These are phyloP conservation scores for Neoboletus subvelutipes DNA, from an alignment of 768 basidiomycete genomes.

Conservation along the genomic window DNA sequence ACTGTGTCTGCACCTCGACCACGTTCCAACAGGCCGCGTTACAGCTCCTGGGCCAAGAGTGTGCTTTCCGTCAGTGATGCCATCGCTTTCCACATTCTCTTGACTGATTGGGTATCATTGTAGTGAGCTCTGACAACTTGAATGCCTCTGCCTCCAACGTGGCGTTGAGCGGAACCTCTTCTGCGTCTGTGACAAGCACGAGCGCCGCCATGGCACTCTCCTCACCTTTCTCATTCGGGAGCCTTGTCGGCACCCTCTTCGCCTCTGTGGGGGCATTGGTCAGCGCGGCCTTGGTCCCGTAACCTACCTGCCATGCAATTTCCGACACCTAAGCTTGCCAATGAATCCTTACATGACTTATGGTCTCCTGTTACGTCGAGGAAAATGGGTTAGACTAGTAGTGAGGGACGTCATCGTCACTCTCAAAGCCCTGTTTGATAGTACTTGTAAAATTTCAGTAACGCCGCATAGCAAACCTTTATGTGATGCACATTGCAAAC, in stretches of 20 bases:
- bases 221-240: constrained; percentile 17
- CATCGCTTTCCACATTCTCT: background rate
- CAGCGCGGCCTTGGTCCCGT: constrained; percentile 29
- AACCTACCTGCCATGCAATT: background rate
- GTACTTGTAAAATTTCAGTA: no score
- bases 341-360: background rate
- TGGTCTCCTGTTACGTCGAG: background rate
- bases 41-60: constrained; percentile 33
- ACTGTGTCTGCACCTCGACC: constrained; percentile 40
- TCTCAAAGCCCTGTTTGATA: no score
- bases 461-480: no score
- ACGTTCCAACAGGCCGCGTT: constrained; percentile 40
- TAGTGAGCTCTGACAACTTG: background rate
- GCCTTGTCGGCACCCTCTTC: constrained; percentile 22
- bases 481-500: no score
- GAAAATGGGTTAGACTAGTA: no score
- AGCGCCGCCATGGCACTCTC: constrained; percentile 20
- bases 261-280: constrained; percentile 27
- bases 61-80: constrained; percentile 24
- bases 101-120: background rate
- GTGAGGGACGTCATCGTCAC: no score
- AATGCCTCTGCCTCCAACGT: background rate
- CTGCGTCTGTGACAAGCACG: no score
- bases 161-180: background rate
- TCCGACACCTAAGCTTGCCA: background rate